These are phyloP conservation scores for Zhuliangozyma blackwelliae DNA, from an alignment of 1,139 yeast genomes.

Conservation along the genomic window DNA sequence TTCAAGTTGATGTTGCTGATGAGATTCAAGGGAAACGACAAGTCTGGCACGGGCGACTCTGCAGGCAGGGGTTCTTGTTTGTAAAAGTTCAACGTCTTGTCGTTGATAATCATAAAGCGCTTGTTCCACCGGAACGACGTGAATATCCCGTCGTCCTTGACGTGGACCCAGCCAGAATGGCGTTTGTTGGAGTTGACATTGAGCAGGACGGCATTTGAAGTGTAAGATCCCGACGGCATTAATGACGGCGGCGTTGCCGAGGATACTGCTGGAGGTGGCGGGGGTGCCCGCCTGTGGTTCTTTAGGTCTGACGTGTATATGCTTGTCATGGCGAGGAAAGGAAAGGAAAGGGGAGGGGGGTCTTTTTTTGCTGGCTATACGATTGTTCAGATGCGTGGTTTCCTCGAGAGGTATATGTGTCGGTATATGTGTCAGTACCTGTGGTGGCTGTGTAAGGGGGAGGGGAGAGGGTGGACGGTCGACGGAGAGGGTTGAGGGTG, in stretches of 20 bases:
- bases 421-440: too few relatives aligned
- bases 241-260: constrained; percentile 1
- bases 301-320: constrained; percentile 45
- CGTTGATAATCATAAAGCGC: constrained; percentile 72
- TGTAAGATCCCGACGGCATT: not conserved
- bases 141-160: constrained; percentile 82
- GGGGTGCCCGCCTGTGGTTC: constrained; percentile 45
- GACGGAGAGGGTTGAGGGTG: too few relatives aligned
- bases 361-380: too few relatives aligned
- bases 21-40: constrained; percentile 38
- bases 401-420: too few relatives aligned
- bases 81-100: constrained; percentile 69
- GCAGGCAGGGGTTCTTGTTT: constrained; percentile 50
- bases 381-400: too few relatives aligned
- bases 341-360: too few relatives aligned
- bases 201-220: constrained; percentile 14
- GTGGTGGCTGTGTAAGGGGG: too few relatives aligned
- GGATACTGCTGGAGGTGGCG: constrained; percentile 25
- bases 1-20: constrained; percentile 37
- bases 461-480: too few relatives aligned
- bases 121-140: constrained; percentile 90
- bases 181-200: constrained; percentile 28
- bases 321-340: constrained; percentile 32
- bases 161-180: constrained; percentile 78
- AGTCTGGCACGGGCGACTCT: constrained; percentile 31